Conservation (phyloP, 495 filamentous ascomycete species). For the Xylaria curta region DNA sequence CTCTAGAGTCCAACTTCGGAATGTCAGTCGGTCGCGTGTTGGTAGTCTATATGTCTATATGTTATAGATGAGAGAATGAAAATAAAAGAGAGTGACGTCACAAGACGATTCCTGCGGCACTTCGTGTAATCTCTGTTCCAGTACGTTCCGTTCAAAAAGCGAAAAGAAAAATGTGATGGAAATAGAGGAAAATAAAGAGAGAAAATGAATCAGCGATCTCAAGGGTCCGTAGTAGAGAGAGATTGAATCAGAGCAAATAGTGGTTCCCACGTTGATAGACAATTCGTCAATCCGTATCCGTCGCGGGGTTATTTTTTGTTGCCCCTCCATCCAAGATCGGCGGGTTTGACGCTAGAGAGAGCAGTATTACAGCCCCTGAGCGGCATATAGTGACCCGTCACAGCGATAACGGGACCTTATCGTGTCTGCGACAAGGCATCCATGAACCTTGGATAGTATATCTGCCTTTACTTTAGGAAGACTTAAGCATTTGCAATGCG, state of each 20-base stretch:
- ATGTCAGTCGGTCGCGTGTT: neutral
- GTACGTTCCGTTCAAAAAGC: neutral
- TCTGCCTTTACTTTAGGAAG: neutral
- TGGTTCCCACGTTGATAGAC: constrained; percentile 19
- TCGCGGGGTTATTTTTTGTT: constrained; percentile 14
- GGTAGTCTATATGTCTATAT: neutral
- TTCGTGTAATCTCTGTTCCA: neutral
- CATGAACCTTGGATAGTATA: neutral
- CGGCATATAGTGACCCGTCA: neutral
- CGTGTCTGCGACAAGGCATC: neutral
- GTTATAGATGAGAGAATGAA: neutral
- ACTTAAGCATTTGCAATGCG: neutral
- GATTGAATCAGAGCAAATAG: constrained; percentile 10
- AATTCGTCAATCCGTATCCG: constrained; percentile 17
- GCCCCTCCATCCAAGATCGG: constrained; percentile 22
- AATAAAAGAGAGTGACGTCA: constrained; percentile 12
- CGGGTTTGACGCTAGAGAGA: constrained; percentile 3
- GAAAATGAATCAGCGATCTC: neutral
- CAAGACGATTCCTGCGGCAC: neutral
- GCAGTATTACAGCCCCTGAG: constrained; percentile 7
- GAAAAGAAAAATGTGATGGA: neutral
- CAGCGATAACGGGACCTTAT: constrained; percentile 10
- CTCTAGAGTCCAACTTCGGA: neutral
- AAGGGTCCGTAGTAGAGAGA: neutral
- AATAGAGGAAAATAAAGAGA: neutral